These are phyloP conservation scores for Paraleonurus japonicus DNA, from an alignment of 257 asterid genomes.

Conservation along the genomic window DNA sequence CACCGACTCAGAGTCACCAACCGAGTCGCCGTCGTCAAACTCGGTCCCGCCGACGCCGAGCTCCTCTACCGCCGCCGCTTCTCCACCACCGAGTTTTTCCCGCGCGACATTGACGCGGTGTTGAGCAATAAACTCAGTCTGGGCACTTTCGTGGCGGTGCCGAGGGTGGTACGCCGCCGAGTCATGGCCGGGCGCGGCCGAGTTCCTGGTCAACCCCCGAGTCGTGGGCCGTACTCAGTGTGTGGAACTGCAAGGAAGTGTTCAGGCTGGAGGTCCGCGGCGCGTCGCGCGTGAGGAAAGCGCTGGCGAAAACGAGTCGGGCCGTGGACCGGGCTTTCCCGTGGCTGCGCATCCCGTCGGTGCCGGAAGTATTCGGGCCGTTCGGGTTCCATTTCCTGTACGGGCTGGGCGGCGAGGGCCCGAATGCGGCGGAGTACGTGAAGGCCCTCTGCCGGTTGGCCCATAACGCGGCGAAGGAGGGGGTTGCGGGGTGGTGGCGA, in stretches of 20 bases:
- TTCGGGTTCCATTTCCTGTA: conserved; percentile 73
- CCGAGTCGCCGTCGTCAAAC: conserved; percentile 45
- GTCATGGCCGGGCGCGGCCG: conserved; percentile 57
- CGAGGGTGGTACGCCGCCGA: conserved; percentile 30
- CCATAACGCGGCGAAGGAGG: conserved; percentile 54
- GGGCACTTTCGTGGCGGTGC: conserved; percentile 74
- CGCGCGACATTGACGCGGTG: conserved; percentile 75
- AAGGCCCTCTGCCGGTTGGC: conserved; percentile 48
- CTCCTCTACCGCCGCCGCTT: conserved; percentile 58
- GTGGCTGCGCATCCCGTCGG: conserved; percentile 56
- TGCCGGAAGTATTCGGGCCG: conserved; percentile 65
- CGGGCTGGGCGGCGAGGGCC: conserved; percentile 90
- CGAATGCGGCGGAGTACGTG: conserved; percentile 27
- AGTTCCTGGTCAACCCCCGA: conserved; percentile 57
- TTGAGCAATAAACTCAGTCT: conserved; percentile 51
- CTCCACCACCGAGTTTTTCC: conserved; percentile 81
- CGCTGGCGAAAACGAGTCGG: conserved; percentile 50
- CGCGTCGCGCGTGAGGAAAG: conserved; percentile 57
- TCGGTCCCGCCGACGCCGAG: conserved; percentile 59
- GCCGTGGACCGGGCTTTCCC: conserved; percentile 72
- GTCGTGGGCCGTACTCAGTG: conserved; percentile 86
- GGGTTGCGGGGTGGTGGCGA: conserved; percentile 76
- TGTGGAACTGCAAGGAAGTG: conserved; percentile 83
- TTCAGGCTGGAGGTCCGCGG: conserved; percentile 80
- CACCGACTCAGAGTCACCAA: conserved; percentile 41